Percentiles rank a stretch among this genome's conserved stretches.
phyloP scores from a whole-genome alignment of 2,329 filamentous ascomycete genomes.

The Fusarium papillatum region DNA sequence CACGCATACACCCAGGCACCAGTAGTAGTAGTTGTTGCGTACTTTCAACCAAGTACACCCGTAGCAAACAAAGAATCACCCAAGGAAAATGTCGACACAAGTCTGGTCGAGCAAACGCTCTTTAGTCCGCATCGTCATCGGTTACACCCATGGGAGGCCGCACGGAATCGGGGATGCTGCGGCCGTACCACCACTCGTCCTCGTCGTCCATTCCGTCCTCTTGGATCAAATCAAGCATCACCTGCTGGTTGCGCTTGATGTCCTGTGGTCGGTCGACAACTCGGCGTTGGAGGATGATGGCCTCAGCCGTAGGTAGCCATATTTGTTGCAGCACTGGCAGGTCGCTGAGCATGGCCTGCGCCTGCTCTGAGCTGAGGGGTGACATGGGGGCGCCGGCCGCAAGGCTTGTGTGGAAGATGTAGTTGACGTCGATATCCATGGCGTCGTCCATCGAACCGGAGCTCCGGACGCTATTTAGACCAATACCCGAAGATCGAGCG shows the following conservation, averaged over 20 bases:
- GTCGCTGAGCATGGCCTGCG: conserved; percentile 65
- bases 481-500: conserved; percentile 42
- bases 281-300: conserved; percentile 69
- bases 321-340: conserved; percentile 71
- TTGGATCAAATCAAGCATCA: conserved; percentile 74
- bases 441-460: conserved; percentile 48
- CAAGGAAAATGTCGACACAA: conserved; percentile 24
- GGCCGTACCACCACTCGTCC: conserved; percentile 74
- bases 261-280: conserved; percentile 71
- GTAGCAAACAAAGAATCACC: conserved; percentile 27
- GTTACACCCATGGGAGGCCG: conserved; percentile 63
- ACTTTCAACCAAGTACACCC: conserved; percentile 24
- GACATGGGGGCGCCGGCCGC: conserved; percentile 74
- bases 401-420: conserved; percentile 71
- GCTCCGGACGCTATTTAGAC: conserved; percentile 42
- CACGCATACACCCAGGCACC: conserved; percentile 34
- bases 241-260: conserved; percentile 73
- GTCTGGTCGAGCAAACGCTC: conserved; percentile 20
- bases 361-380: conserved; percentile 63
- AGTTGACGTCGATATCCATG: conserved; percentile 51
- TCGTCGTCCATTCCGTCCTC: conserved; percentile 71
- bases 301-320: conserved; percentile 74
- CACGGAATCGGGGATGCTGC: conserved; percentile 66
- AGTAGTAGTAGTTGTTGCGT: conserved; percentile 22
- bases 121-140: conserved; percentile 63